A percentile compares a stretch with the other conserved stretches of the same genome.
phyloP scores from a whole-genome alignment of 257 asterid genomes.

The Solanum pimpinellifolium region DNA sequence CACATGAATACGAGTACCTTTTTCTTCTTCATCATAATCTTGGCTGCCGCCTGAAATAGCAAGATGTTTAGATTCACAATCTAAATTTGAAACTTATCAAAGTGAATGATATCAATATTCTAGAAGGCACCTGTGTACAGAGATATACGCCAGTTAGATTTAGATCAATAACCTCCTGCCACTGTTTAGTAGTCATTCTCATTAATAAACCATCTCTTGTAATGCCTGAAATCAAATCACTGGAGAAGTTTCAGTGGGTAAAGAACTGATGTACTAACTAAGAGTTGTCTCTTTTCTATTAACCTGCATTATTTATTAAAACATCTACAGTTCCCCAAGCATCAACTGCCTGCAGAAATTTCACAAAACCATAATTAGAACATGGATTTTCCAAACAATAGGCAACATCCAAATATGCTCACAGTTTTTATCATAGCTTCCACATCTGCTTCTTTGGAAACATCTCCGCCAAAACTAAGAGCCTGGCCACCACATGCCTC shows the following conservation, averaged over 20 bases:
- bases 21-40: slow-evolving; percentile 92
- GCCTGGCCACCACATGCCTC: slow-evolving; percentile 88
- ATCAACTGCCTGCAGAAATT: slow-evolving; percentile 64
- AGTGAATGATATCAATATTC: background rate
- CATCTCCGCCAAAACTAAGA: slow-evolving; percentile 86
- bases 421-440: slow-evolving; percentile 88
- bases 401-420: slow-evolving; percentile 8
- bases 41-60: slow-evolving; percentile 83
- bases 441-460: slow-evolving; percentile 90
- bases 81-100: background rate
- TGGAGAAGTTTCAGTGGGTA: background rate
- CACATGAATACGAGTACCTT: slow-evolving; percentile 37
- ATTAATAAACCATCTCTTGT: slow-evolving; percentile 90
- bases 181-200: slow-evolving; percentile 87
- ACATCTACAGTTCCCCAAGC: slow-evolving; percentile 93
- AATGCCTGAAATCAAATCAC: slow-evolving; percentile 45
- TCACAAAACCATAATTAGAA: slow-evolving; percentile 16
- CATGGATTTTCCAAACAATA: background rate
- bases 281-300: slow-evolving; percentile 1
- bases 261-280: background rate
- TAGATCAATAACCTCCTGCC: slow-evolving; percentile 95
- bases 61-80: slow-evolving; percentile 7
- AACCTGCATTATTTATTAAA: slow-evolving; percentile 92
- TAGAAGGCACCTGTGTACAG: slow-evolving; percentile 65
- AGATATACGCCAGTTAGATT: slow-evolving; percentile 92